Base-by-base conservation (phyloP, 1,139 yeast genomes). In the Yueomyces sp. region DNA sequence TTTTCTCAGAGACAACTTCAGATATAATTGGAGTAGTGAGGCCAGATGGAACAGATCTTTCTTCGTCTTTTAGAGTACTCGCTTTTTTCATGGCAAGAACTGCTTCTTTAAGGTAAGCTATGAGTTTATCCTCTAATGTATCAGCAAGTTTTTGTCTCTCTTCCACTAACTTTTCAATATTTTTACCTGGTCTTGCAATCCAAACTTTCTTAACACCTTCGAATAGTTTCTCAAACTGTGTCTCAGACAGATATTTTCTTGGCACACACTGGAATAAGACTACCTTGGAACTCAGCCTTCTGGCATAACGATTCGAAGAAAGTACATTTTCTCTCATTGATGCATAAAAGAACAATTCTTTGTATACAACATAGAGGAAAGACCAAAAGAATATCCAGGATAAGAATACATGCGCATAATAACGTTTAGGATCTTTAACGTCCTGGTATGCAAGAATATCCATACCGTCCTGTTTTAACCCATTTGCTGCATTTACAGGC, bases 221-320 rank as follows among this genome's bases (percentile, higher is more conserved):
- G 66, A 77, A 87, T 58, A 73, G 69, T 63, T 72, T 73, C 52
- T 72, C 51, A 44, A 81, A 71, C 49, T 76, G 81, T 48, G 73
- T 78, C 53, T 78, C 84, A 51, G 73, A 76, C 45, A 81, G 67
- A 51, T 78, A 70, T 35, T 75, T 68, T 42, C 77, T 75, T 11
- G 96, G 96, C 4, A 91, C 84, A 35, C 81, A 74, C 58, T 84
- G 93, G 57, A 89, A 73, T 45, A 89, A 67, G 28, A 91, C 78
- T 1, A 94, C 82, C 59, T 91, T 76, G 4, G 93, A 82, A 11
- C 93, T 75, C 35, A 83, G 65, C 52, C 78, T 73, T 48, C 74
- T 70, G 42, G 93, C 81, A 59, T 85, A 85, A 48, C 76, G 72
- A 12, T 96, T 95, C 31, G 94, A 75, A 5, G 95, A 72, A 47